phyloP scores from a whole-genome alignment of 2,329 filamentous ascomycete species.

The Exophiala sp. region DNA sequence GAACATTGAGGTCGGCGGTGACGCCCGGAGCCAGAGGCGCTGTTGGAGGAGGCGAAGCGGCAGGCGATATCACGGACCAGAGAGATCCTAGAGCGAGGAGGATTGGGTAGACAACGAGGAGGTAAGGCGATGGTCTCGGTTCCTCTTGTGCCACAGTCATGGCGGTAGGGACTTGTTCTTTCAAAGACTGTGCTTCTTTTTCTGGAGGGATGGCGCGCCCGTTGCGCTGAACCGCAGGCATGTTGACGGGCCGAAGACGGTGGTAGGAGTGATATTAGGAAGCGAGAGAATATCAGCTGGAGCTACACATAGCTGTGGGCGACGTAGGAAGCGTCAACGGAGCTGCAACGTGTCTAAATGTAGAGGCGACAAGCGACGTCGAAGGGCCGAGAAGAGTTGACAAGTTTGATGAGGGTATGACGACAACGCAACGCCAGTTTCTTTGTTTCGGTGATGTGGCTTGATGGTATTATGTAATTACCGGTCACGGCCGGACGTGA shows the following conservation, averaged over 20 bases:
- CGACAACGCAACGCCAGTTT: no score
- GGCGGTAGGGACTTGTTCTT: background rate
- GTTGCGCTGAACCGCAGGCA: slow-evolving; percentile 22
- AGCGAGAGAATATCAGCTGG: background rate
- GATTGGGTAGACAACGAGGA: slow-evolving; percentile 64
- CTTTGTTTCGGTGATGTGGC: no score
- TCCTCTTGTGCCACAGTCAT: slow-evolving; percentile 3
- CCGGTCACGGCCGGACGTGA: no score
- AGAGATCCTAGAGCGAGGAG: slow-evolving; percentile 75
- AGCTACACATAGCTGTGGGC: background rate
- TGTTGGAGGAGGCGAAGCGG: slow-evolving; percentile 49
- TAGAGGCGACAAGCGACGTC: background rate
- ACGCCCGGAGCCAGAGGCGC: slow-evolving; percentile 30
- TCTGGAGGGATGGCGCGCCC: slow-evolving; percentile 10
- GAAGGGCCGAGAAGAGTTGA: background rate
- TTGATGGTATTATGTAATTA: no score
- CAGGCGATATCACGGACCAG: slow-evolving; percentile 71
- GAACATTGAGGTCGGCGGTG: slow-evolving; percentile 30
- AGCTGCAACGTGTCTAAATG: background rate
- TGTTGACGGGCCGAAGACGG: background rate
- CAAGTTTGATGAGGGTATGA: no score
- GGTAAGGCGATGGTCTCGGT: slow-evolving; percentile 24
- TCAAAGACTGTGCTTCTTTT: slow-evolving; percentile 2
- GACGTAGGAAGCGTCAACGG: background rate
- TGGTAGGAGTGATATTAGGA: background rate